Evolutionary conservation across 257 asterid genomes (phyloP), one percentile per base, ranked within the genome.

Genomic region (Striga asiatica): DNA sequence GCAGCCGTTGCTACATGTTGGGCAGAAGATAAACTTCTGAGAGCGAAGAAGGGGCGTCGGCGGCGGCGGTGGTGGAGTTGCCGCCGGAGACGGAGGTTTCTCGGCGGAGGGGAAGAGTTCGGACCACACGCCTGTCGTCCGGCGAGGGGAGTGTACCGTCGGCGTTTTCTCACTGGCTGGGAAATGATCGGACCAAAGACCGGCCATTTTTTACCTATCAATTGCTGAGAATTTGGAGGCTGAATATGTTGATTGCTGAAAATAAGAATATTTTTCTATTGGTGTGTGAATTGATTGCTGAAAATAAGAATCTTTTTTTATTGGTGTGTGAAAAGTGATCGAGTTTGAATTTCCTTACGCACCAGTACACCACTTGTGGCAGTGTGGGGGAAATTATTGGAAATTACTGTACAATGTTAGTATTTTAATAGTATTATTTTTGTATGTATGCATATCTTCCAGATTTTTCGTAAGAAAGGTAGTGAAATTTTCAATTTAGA

Each of bases 1-100:
- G 70, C 73, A 68, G 45, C 10, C 56, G 51, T 29, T 50, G 53
- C 50, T 50, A 19, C 81, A 75, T 21, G 0, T n/a, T 19, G 66
- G 70, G 17, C 81, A 75, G 42, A 65, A 23, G 10, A 75, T 31
- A 46, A 66, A 63, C 32, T 54, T 62, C 13, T 54, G 1, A 6
- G 2, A 45, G 16, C 22, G 51, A 8, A 37, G 25, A 3, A 28
- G 29, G 35, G 56, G 28, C 39, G 42, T 8, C 43, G 56, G 28
- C 39, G 42, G 16, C 34, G 55, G 49, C 22, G 23, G 48, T 2
- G 50, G 22, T 6, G 41, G 2, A 2, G 0, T 4, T 14, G 21
- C 52, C 46, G 56, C 16, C 24, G 16, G n/a, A 19, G 64, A 39
- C 31, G 47, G 21, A n/a, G 47, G 21, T 37, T 39, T 18, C 28